Conservation (phyloP, 2,329 filamentous ascomycete species). For the Teratosphaeria destructans region DNA sequence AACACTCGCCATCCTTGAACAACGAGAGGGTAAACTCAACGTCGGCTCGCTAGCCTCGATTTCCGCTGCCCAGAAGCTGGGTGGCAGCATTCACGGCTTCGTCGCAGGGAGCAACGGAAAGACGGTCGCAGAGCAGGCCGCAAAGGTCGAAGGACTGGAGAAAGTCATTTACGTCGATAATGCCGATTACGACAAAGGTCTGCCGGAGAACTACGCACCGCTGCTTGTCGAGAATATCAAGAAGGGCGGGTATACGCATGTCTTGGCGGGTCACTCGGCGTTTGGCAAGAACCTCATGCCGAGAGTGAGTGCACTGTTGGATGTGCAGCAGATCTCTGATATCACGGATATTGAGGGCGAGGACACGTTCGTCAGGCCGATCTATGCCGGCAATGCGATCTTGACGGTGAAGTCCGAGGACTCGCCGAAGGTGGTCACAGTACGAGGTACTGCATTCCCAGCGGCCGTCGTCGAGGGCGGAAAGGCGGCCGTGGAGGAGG, state of each 20-base stretch:
- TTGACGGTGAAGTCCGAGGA: slow-evolving; percentile 89
- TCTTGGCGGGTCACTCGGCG: slow-evolving; percentile 81
- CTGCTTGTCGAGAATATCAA: slow-evolving; percentile 93
- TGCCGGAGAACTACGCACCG: slow-evolving; percentile 90
- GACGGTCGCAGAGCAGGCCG: slow-evolving; percentile 66
- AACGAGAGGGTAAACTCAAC: slow-evolving; percentile 80
- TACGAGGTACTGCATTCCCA: slow-evolving; percentile 86
- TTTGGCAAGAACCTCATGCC: slow-evolving; percentile 95
- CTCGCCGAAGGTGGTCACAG: slow-evolving; percentile 75
- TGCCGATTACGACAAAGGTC: slow-evolving; percentile 81
- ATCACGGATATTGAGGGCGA: slow-evolving; percentile 78
- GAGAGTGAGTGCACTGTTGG: slow-evolving; percentile 79
- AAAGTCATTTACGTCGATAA: slow-evolving; percentile 88
- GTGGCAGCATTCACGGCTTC: slow-evolving; percentile 76
- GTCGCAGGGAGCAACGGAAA: slow-evolving; percentile 73
- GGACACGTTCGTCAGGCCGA: slow-evolving; percentile 90
- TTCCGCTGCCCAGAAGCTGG: slow-evolving; percentile 75
- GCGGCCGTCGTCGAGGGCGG: slow-evolving; percentile 61
- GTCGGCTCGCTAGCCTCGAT: slow-evolving; percentile 72
- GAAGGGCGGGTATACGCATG: slow-evolving; percentile 85
- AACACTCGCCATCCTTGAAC: slow-evolving; percentile 84
- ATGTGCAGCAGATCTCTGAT: slow-evolving; percentile 88
- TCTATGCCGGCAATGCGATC: slow-evolving; percentile 96
- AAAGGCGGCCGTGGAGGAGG: slow-evolving; percentile 67
- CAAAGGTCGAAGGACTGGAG: slow-evolving; percentile 80